Evolutionary conservation across 345 rosid genomes (phyloP).

Genomic region (Citrus cavaleriei): DNA sequence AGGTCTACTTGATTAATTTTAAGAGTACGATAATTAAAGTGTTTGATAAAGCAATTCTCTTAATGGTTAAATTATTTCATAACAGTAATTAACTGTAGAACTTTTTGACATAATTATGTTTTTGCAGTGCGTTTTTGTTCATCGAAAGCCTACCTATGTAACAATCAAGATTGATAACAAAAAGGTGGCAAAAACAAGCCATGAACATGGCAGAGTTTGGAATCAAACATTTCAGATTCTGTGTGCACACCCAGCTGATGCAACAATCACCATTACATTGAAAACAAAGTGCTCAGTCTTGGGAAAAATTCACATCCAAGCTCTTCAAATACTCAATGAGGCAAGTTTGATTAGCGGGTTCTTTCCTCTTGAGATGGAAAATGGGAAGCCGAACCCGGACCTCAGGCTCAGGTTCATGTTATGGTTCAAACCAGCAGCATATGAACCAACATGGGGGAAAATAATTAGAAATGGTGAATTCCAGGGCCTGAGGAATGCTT

Average conservation of each 20-base stretch:
- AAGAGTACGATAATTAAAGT: background rate
- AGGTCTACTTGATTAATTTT: background rate
- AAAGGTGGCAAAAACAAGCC: slow-evolving; percentile 67
- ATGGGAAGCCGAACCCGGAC: slow-evolving; percentile 43
- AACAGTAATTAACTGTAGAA: no score
- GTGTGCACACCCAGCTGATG: slow-evolving; percentile 66
- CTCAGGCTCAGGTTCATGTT: slow-evolving; percentile 60
- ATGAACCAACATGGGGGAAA: slow-evolving; percentile 57
- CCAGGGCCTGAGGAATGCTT: slow-evolving; percentile 60
- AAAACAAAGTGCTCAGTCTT: slow-evolving; percentile 64
- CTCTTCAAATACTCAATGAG: slow-evolving; percentile 41
- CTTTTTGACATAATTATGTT: background rate
- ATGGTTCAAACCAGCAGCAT: slow-evolving; percentile 81
- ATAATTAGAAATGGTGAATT: slow-evolving; percentile 37
- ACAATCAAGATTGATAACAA: slow-evolving; percentile 60
- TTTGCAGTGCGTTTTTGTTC: slow-evolving; percentile 45
- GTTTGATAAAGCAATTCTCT: background rate
- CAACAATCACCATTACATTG: slow-evolving; percentile 61
- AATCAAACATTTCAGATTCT: slow-evolving; percentile 81
- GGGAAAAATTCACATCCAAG: slow-evolving; percentile 52
- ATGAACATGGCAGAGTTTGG: slow-evolving; percentile 68
- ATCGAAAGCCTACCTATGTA: slow-evolving; percentile 62
- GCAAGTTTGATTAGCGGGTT: slow-evolving; percentile 53
- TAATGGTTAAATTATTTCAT: no score
- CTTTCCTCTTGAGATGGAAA: slow-evolving; percentile 53